These are phyloP conservation scores for Aspergillus mulundensis DNA, from an alignment of 495 filamentous ascomycete species.

Conservation along the genomic window DNA sequence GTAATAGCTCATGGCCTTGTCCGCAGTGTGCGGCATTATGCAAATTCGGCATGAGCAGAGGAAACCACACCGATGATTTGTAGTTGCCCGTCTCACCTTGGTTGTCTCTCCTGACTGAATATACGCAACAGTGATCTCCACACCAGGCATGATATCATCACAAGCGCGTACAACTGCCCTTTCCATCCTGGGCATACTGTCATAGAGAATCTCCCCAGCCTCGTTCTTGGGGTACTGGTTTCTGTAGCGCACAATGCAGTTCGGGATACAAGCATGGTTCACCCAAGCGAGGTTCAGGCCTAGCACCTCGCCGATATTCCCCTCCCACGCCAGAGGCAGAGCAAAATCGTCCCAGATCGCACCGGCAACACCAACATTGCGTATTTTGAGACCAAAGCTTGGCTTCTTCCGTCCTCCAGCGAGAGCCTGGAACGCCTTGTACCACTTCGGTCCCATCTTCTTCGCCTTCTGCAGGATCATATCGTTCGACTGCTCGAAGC, in stretches of 20 bases:
- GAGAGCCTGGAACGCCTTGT: constrained; percentile 2
- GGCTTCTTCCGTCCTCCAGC: neutral
- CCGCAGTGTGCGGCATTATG: neutral
- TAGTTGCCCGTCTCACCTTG: neutral
- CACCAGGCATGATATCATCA: constrained; percentile 16
- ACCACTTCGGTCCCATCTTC: constrained; percentile 13
- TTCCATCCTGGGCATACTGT: neutral
- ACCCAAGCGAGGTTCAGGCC: constrained; percentile 17
- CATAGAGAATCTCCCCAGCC: neutral
- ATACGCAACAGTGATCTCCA: constrained; percentile 27
- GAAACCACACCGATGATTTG: neutral
- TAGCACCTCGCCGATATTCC: constrained; percentile 1
- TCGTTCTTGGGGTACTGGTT: neutral
- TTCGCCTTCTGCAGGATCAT: constrained; percentile 8
- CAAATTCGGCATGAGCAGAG: constrained; percentile 14
- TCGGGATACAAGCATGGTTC: constrained; percentile 20
- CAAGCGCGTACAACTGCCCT: constrained; percentile 9
- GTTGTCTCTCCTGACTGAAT: neutral
- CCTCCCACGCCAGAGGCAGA: neutral
- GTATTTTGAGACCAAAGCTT: neutral
- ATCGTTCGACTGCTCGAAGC: neutral
- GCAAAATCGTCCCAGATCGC: constrained; percentile 12
- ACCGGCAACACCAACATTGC: neutral
- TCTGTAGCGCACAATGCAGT: constrained; percentile 4
- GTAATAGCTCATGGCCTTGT: neutral